A percentile compares a stretch with the other conserved stretches of the same genome.
Evolutionary conservation across 345 rosid genomes (phyloP).

Genomic region (Euphorbia pulcherrima): DNA sequence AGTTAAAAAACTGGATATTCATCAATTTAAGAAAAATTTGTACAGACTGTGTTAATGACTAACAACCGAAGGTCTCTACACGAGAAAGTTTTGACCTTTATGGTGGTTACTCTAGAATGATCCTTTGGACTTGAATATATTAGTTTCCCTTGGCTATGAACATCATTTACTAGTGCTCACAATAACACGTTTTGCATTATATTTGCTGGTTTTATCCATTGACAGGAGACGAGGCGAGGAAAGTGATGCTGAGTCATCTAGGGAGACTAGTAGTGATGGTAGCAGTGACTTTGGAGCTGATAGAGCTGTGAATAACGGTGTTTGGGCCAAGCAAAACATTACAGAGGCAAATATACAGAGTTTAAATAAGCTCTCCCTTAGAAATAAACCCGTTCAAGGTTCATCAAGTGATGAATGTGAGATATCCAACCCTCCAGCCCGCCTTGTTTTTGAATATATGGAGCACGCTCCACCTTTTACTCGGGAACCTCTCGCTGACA

Average conservation of each 20-base stretch:
- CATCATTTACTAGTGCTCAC: background rate
- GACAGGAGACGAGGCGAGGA: constrained; percentile 62
- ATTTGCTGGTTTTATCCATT: constrained; percentile 13
- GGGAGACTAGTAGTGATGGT: constrained; percentile 70
- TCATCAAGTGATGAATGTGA: constrained; percentile 73
- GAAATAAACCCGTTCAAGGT: constrained; percentile 41
- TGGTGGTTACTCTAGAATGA: background rate
- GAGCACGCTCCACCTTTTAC: constrained; percentile 74
- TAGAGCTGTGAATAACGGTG: constrained; percentile 35
- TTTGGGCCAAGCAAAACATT: constrained; percentile 26
- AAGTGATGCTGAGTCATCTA: constrained; percentile 67
- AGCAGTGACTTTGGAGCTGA: constrained; percentile 46
- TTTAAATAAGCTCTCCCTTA: constrained; percentile 43
- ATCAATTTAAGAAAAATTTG: background rate
- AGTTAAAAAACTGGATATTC: no score
- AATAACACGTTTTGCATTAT: constrained; percentile 2
- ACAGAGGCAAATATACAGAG: constrained; percentile 36
- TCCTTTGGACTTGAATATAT: background rate
- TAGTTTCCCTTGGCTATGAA: background rate
- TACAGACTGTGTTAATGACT: background rate
- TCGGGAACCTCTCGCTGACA: constrained; percentile 79
- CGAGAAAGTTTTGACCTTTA: background rate
- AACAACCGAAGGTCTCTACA: background rate
- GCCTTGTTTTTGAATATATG: constrained; percentile 62
- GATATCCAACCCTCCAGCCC: constrained; percentile 43